Conservation (phyloP, 305 asterid genomes). For the Nicotiana rustica region DNA sequence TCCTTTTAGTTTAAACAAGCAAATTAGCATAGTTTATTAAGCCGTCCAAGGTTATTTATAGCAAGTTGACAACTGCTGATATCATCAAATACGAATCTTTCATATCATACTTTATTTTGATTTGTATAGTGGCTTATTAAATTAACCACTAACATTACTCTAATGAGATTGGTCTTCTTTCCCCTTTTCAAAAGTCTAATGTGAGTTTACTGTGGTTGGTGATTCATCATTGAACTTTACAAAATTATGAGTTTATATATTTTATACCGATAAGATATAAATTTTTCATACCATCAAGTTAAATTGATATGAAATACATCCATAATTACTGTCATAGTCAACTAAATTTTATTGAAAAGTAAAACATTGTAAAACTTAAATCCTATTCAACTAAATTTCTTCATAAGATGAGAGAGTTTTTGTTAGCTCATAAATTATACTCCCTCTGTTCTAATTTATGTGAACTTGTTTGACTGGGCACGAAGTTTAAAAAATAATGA, state of each 20-base stretch:
- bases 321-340: not conserved
- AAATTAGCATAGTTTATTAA: not conserved
- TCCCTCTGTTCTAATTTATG: no score
- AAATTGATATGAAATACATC: not conserved
- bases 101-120: not conserved
- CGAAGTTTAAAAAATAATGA: no score
- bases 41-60: conserved; percentile 25
- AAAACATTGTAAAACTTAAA: not conserved
- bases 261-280: not conserved
- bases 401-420: not conserved
- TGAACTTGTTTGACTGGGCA: no score
- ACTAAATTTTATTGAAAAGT: not conserved
- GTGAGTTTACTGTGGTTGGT: not conserved
- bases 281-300: not conserved
- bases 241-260: not conserved
- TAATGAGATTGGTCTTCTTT: not conserved
- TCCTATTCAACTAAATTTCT: not conserved
- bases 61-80: conserved; percentile 19
- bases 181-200: not conserved
- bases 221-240: not conserved
- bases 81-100: not conserved
- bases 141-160: not conserved
- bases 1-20: not conserved
- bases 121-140: not conserved
- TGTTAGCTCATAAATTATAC: not conserved